Base-by-base conservation (phyloP, 75 land plant species). In the Gnetum montanum region DNA sequence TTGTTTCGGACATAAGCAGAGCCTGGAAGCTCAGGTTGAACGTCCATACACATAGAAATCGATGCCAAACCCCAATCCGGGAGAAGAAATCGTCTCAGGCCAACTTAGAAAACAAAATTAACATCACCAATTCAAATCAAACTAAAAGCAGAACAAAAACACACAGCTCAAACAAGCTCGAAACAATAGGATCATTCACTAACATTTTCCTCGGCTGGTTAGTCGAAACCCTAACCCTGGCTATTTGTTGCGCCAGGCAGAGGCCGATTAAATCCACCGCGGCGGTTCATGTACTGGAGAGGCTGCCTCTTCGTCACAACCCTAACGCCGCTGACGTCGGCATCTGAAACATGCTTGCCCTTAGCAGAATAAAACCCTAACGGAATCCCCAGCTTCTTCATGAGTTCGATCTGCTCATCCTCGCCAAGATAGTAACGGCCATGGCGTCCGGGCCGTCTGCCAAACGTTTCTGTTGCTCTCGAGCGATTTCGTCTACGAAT, bases 351-450 rank as follows among this genome's bases (percentile, higher is more conserved):
- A 11, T 59, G 81, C 69, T 83, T 87, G 37, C 95, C 98, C 63
- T 94, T 94, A 0, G 90, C 85, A 6, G 89, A 84, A 44, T 83
- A 85, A 34, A 94, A 94, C 8, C 86, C 86, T 23, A 69, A 36
- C 12, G 98, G 98, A 59, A 94, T 85, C 53, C 98, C 98, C 49
- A 94, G 20, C 62, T 70, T 73, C 75, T 78, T 88, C 98, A 94
- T 94, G 77, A 94, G 70, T 69, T 90, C 82, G 26, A 78, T 64
- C 62, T 94, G 90, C 10, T 80, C 78, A 12, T 62, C 65, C 35
- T 38, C 64, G 10, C 37, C 55, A 43, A 43, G 66, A 13, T 64
- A n/a, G n/a, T n/a, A n/a, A n/a, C 81, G 41, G 10, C 45, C 19
- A 25, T 12, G 20, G 36, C 10, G 31, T n/a, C 26, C 15, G 57